phyloP scores from a whole-genome alignment of 2,329 filamentous ascomycete genomes.

The Colletotrichum horii region DNA sequence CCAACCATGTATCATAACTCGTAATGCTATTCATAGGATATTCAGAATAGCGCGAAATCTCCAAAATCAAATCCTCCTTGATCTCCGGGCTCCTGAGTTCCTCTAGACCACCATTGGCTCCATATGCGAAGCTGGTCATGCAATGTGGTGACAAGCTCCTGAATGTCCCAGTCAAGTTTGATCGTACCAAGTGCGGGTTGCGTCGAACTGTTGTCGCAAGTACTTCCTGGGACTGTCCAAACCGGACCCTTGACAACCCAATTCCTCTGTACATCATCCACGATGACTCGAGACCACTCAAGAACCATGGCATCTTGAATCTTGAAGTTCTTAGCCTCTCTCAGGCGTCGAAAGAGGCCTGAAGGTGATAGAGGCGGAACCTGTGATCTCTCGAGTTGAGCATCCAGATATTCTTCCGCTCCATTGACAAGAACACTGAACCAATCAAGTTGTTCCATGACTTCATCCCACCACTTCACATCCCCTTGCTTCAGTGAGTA shows the following conservation, averaged over 20 bases:
- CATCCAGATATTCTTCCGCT: conserved; percentile 10
- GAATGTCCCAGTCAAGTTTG: conserved; percentile 34
- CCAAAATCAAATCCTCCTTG: neutral
- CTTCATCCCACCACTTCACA: neutral
- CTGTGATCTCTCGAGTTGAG: neutral
- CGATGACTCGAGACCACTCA: conserved; percentile 47
- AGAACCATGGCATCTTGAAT: conserved; percentile 34
- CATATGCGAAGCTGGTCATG: conserved; percentile 35
- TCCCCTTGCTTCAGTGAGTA: conserved; percentile 9
- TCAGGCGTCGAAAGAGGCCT: conserved; percentile 26
- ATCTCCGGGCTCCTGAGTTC: neutral
- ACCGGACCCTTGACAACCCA: conserved; percentile 42
- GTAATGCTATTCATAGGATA: neutral
- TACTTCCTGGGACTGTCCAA: conserved; percentile 44
- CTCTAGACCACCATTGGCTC: conserved; percentile 36
- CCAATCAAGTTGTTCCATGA: neutral
- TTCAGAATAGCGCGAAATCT: conserved; percentile 12
- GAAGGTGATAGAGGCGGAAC: neutral
- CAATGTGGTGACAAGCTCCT: conserved; percentile 35
- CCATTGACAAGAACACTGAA: conserved; percentile 5
- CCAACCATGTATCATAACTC: neutral
- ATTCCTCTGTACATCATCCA: conserved; percentile 48
- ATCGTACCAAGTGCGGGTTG: conserved; percentile 41
- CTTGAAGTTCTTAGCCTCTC: neutral
- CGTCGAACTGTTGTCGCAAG: conserved; percentile 33